phyloP scores from a whole-genome alignment of 148 eudicot genomes.

The Beta vulgaris region DNA sequence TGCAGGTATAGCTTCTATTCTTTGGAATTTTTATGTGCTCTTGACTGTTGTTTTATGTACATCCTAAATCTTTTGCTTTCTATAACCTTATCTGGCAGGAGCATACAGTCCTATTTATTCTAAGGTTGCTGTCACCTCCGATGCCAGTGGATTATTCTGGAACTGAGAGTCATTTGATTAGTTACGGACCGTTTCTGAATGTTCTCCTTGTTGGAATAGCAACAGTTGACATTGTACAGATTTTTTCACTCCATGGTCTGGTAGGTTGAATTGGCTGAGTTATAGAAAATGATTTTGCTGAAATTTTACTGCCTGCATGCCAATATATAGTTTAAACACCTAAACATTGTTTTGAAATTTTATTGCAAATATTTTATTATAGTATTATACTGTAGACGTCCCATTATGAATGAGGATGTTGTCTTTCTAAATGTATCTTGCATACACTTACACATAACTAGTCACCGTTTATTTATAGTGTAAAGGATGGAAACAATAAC shows the following conservation, averaged over 20 bases:
- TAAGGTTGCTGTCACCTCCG: slow-evolving; percentile 72
- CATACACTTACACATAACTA: too few relatives aligned
- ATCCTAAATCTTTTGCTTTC: slow-evolving; percentile 4
- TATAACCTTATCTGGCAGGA: slow-evolving; percentile 50
- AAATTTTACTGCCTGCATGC: background rate
- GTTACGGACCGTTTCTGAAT: slow-evolving; percentile 66
- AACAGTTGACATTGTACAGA: slow-evolving; percentile 72
- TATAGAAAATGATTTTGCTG: background rate
- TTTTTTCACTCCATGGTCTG: slow-evolving; percentile 88
- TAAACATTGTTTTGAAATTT: background rate
- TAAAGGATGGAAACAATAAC: too few relatives aligned
- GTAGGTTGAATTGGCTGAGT: slow-evolving; percentile 35
- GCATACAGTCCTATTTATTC: slow-evolving; percentile 62
- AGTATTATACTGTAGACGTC: background rate
- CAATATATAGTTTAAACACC: background rate
- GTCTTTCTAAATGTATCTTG: too few relatives aligned
- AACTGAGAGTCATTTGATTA: slow-evolving; percentile 70
- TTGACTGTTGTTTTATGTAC: background rate
- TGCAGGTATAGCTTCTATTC: slow-evolving; percentile 56
- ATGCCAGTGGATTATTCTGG: slow-evolving; percentile 68
- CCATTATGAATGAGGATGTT: background rate
- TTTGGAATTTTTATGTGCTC: background rate
- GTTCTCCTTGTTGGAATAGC: slow-evolving; percentile 84
- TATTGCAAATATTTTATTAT: background rate
- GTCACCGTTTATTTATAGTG: too few relatives aligned